Conservation (phyloP, 371 early-diverging fungal genomes). For the Apophysomyces sp. region DNA sequence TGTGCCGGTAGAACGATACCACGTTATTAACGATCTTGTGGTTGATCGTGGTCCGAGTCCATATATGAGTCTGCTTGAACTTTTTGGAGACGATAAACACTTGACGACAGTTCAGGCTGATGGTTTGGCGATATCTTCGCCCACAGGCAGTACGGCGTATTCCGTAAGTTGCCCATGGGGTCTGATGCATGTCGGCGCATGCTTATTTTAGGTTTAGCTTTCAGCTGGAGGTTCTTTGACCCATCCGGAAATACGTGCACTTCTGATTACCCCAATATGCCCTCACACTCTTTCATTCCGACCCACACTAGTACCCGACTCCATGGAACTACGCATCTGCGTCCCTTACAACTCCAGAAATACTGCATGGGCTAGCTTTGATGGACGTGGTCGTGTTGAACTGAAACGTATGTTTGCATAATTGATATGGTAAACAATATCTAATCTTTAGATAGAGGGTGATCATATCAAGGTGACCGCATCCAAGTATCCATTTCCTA, state of each 20-base stretch:
- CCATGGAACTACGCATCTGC: slow-evolving; percentile 80
- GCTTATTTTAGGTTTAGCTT: slow-evolving; percentile 43
- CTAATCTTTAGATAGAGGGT: slow-evolving; percentile 54
- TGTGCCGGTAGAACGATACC: slow-evolving; percentile 53
- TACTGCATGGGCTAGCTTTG: slow-evolving; percentile 88
- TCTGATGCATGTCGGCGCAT: neutral
- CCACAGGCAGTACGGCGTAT: slow-evolving; percentile 97
- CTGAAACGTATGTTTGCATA: slow-evolving; percentile 57
- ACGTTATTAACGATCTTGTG: slow-evolving; percentile 81
- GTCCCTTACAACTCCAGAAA: slow-evolving; percentile 76
- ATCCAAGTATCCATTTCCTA: slow-evolving; percentile 85
- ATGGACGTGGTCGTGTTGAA: slow-evolving; percentile 89
- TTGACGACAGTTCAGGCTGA: slow-evolving; percentile 88
- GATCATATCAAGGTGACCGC: slow-evolving; percentile 88
- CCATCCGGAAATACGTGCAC: slow-evolving; percentile 92
- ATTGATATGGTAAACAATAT: neutral
- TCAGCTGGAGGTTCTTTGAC: slow-evolving; percentile 94
- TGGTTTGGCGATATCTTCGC: slow-evolving; percentile 91
- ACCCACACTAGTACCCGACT: slow-evolving; percentile 93
- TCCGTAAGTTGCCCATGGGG: slow-evolving; percentile 51
- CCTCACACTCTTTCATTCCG: slow-evolving; percentile 94
- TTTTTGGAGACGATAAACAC: slow-evolving; percentile 87
- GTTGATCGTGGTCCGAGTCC: slow-evolving; percentile 91
- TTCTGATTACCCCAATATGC: slow-evolving; percentile 94
- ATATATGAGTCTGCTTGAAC: slow-evolving; percentile 84